phyloP scores from a whole-genome alignment of 805 yeast genomes.

The Candida nemodendra region DNA sequence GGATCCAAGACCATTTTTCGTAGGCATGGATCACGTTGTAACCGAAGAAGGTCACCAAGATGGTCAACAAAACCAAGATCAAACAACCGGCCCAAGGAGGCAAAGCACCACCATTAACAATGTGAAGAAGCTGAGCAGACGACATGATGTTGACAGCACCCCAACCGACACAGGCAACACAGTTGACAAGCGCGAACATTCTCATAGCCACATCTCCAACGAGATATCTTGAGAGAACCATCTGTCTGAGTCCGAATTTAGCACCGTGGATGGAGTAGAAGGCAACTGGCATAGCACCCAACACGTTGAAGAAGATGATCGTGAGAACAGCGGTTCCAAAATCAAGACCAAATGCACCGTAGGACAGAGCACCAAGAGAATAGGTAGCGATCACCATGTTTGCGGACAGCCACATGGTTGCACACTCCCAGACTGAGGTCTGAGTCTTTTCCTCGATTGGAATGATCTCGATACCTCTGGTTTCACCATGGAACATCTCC shows the following conservation, averaged over 20 bases:
- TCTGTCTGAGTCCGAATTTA: conserved; percentile 82
- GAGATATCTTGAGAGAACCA: conserved; percentile 75
- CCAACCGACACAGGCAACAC: conserved; percentile 92
- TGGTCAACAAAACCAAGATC: conserved; percentile 64
- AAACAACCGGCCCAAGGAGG: conserved; percentile 94
- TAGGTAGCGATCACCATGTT: conserved; percentile 84
- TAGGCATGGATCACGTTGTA: conserved; percentile 77
- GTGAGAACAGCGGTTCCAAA: conserved; percentile 70
- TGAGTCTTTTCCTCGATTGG: conserved; percentile 77
- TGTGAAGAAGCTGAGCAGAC: conserved; percentile 78
- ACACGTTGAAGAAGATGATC: conserved; percentile 67
- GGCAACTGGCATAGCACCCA: conserved; percentile 81
- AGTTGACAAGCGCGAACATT: conserved; percentile 72
- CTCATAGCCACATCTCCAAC: conserved; percentile 76
- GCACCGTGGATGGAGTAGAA: conserved; percentile 82
- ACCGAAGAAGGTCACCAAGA: conserved; percentile 78
- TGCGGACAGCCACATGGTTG: conserved; percentile 90
- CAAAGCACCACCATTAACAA: conserved; percentile 60
- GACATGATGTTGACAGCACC: conserved; percentile 90
- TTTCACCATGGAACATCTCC: conserved; percentile 45
- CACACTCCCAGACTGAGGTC: conserved; percentile 63
- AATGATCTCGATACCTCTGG: conserved; percentile 78
- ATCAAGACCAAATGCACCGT: conserved; percentile 58
- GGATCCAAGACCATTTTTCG: conserved; percentile 89
- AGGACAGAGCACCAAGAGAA: conserved; percentile 71